Evolutionary conservation across 2,329 filamentous ascomycete species (phyloP), one percentile per base, ranked within the genome.

Genomic region (Penicillium sclerotiorum): DNA sequence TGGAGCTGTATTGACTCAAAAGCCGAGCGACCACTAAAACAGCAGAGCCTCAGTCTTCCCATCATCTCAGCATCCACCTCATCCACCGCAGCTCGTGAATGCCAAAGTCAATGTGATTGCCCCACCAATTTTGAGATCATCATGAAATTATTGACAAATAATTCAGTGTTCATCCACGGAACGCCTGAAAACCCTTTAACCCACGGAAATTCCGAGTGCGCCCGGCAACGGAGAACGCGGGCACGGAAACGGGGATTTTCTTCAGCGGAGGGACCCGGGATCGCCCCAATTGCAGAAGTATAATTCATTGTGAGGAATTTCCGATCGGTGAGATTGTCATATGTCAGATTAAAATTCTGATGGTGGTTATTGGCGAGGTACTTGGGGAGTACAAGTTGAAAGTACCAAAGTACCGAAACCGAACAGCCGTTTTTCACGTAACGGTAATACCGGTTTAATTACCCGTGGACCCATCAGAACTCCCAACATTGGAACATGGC

Each of bases 191-290:
- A 28, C 25, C 25, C 23, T 41, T 20, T n/a, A 27, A 11, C 11
- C 17, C 25, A 22, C 36, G 36, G 36, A 18, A 36, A 8, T 18
- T 38, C 39, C 39, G 39, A 32, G 39, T 32, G 12, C 5, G 39
- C n/a, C 39, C 39, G 39, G 39, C 22, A 17, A 38, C 40, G 47
- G 50, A 49, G 23, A 42, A 52, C 49, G 32, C 45, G 36, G 43
- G 33, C 17, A 32, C 45, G 39, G 40, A 45, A 35, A 33, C 33
- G 12, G 39, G 49, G 45, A 48, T 41, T 45, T 45, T 45, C 41
- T 45, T 40, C 45, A 45, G 41, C 46, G 43, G 38, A 30, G 21
- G 39, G 28, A 25, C 35, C 36, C n/a, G 32, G 43, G 35, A 40
- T 47, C 37, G 23, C 8, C 38, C 45, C 36, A 27, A 42, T 9